Percentiles rank a stretch among this genome's conserved stretches.
These are phyloP conservation scores for Fraxinus paxiana DNA, from an alignment of 305 asterid species.

Conservation along the genomic window DNA sequence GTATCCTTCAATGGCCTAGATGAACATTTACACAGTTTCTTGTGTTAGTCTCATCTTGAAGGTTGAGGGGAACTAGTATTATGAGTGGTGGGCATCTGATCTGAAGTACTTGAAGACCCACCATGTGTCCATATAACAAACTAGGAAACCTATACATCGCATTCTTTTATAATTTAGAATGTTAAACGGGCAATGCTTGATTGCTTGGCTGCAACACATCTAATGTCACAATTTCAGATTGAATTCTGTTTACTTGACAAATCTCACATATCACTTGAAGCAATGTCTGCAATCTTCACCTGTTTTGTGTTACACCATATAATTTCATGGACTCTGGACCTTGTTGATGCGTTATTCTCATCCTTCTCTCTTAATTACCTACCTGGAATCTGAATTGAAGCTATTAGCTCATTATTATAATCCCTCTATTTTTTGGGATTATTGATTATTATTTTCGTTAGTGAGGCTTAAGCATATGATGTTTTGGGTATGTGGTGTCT, in stretches of 20 bases:
- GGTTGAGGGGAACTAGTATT: neutral
- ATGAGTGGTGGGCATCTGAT: neutral
- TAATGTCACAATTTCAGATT: neutral
- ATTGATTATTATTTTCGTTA: neutral
- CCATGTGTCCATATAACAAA: neutral
- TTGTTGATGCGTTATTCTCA: neutral
- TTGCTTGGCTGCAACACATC: neutral
- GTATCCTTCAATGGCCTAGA: neutral
- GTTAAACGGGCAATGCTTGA: neutral
- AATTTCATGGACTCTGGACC: neutral
- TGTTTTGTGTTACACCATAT: neutral
- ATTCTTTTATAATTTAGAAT: neutral
- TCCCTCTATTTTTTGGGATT: neutral
- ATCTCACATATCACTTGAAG: neutral
- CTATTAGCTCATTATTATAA: neutral
- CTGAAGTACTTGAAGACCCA: neutral
- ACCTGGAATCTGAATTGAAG: neutral
- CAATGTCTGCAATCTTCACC: neutral
- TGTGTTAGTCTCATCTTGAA: neutral
- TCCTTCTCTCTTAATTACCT: neutral
- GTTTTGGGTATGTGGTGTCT: neutral
- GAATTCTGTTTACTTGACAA: neutral
- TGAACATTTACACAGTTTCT: neutral
- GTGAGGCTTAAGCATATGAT: neutral
- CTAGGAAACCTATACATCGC: neutral